phyloP scores from a whole-genome alignment of 495 filamentous ascomycete species.

The Podospora fimiseda region DNA sequence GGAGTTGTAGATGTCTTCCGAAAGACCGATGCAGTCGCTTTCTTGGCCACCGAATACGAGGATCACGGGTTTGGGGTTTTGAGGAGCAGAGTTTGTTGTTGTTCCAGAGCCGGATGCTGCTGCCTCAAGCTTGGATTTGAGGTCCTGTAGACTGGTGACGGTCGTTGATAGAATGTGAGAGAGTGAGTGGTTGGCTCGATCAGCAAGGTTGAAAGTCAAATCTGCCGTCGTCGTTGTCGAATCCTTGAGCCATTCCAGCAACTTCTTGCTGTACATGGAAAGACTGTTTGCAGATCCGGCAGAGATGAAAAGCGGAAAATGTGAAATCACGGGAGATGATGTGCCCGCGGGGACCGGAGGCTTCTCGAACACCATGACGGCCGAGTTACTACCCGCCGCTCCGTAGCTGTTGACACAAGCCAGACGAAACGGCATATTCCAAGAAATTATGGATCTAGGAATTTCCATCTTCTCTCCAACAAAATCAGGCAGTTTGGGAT shows the following conservation, averaged over 20 bases:
- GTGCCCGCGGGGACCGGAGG: constrained; percentile 4
- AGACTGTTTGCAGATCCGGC: background rate
- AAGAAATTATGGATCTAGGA: constrained; percentile 21
- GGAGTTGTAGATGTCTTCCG: constrained; percentile 30
- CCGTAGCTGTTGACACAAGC: constrained; percentile 50
- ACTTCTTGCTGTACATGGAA: background rate
- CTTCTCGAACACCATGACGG: constrained; percentile 32
- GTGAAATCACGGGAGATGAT: background rate
- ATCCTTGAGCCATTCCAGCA: background rate
- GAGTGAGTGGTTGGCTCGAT: background rate
- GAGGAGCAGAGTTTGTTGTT: background rate
- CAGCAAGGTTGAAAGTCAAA: background rate
- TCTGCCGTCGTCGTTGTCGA: background rate
- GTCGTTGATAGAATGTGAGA: background rate
- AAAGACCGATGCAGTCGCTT: constrained; percentile 34
- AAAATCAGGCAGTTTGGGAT: constrained; percentile 27
- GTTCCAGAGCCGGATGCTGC: background rate
- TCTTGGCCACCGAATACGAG: constrained; percentile 48
- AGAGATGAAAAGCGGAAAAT: background rate
- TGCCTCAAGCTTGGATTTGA: background rate
- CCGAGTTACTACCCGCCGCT: constrained; percentile 43
- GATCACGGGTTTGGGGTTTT: constrained; percentile 24
- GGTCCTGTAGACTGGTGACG: background rate
- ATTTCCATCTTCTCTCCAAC: constrained; percentile 21
- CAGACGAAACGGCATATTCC: constrained; percentile 29